Evolutionary conservation across 2,329 filamentous ascomycete genomes (phyloP).

Genomic region (Fusarium vanettenii): DNA sequence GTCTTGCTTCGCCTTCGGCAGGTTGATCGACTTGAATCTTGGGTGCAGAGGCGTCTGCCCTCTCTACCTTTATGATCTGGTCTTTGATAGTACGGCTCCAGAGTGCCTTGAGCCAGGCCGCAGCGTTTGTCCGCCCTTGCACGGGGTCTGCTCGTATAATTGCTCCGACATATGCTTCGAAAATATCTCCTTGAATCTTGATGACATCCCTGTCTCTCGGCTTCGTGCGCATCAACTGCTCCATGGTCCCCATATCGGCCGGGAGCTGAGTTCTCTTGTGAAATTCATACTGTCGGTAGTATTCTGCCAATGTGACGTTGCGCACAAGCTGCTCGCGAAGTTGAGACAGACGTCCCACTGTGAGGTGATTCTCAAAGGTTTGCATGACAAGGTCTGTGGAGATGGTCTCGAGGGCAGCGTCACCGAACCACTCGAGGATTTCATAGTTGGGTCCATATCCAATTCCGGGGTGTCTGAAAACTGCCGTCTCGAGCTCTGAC

Average conservation of each 20-base stretch:
- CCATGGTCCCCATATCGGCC: slow-evolving; percentile 50
- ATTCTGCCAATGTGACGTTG: slow-evolving; percentile 80
- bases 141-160: slow-evolving; percentile 75
- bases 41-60: slow-evolving; percentile 15
- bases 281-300: slow-evolving; percentile 77
- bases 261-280: slow-evolving; percentile 72
- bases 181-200: slow-evolving; percentile 87
- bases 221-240: slow-evolving; percentile 38
- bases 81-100: slow-evolving; percentile 75
- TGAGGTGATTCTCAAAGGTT: slow-evolving; percentile 70
- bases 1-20: background rate
- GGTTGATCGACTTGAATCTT: background rate
- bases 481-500: slow-evolving; percentile 67
- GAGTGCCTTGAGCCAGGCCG: slow-evolving; percentile 78
- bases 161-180: slow-evolving; percentile 90
- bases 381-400: slow-evolving; percentile 80
- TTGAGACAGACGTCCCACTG: slow-evolving; percentile 77
- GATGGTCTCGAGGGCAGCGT: slow-evolving; percentile 84
- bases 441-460: slow-evolving; percentile 70
- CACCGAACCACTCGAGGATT: slow-evolving; percentile 87
- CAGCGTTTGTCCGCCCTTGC: slow-evolving; percentile 70
- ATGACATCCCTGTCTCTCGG: slow-evolving; percentile 64
- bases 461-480: slow-evolving; percentile 74
- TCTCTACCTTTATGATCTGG: slow-evolving; percentile 61
- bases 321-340: slow-evolving; percentile 83